phyloP scores from a whole-genome alignment of 176 grass and related monocot species.

The Oropetium thomaeum region DNA sequence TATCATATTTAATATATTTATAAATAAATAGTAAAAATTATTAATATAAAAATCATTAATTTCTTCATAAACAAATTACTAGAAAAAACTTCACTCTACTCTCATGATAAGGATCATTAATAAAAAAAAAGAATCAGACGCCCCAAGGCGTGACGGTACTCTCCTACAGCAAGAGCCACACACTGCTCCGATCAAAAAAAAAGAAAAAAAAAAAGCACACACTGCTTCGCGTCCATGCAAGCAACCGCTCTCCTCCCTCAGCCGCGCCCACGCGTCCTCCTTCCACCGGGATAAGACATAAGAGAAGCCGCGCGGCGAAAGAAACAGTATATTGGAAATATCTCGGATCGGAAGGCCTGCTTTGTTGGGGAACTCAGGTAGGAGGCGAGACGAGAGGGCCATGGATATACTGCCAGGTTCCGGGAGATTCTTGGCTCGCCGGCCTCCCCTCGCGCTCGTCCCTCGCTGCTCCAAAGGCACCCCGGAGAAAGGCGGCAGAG shows the following conservation, averaged over 20 bases:
- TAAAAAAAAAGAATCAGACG: background rate
- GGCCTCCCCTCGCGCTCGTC: slow-evolving; percentile 28
- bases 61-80: too few species aligned
- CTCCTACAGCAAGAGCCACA: slow-evolving; percentile 30
- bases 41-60: too few species aligned
- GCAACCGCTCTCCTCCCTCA: too few species aligned
- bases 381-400: background rate
- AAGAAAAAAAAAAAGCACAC: too few species aligned
- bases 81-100: too few species aligned
- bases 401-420: slow-evolving; percentile 46
- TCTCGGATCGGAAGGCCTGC: background rate
- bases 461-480: slow-evolving; percentile 70
- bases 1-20: too few species aligned
- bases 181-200: background rate
- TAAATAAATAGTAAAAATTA: too few species aligned
- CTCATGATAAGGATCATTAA: too few species aligned
- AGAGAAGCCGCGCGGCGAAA: background rate
- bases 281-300: slow-evolving; percentile 4
- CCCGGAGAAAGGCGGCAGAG: slow-evolving; percentile 51
- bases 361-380: background rate
- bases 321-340: slow-evolving; percentile 2
- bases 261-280: slow-evolving; percentile 18
- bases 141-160: slow-evolving; percentile 6
- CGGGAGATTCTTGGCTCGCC: slow-evolving; percentile 46
- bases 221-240: too few species aligned